Evolutionary conservation across 1,139 yeast genomes (phyloP), one percentile per base, ranked within the genome.

Genomic region (Candida mesenterica): DNA sequence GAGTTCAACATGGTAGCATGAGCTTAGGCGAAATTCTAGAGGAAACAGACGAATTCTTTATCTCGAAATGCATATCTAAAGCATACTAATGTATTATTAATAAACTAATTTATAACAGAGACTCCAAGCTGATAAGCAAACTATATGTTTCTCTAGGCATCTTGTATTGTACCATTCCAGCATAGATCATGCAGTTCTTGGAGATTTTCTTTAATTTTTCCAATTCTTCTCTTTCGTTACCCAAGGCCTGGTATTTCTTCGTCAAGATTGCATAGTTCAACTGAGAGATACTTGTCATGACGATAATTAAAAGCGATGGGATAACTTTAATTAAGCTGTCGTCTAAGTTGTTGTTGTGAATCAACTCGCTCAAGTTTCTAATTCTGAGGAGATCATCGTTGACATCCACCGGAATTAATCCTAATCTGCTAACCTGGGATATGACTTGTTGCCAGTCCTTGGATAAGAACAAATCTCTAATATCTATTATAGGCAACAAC

Each of bases 71-170:
- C 8, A 28, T 37, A 2, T 14, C 24, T 7, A 32, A 19, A 30
- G 12, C 10, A 16, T 6, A 3, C n/a, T 13, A 4, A 4, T 27
- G 10, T n/a, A 19, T 19, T 19, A 19, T 13, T 25, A 19, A 9
- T 19, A 6, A 6, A 19, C 28, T 25, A 19, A 9, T 19, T 19
- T 19, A 19, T 15, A 57, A 59, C 53, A 63, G 67, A 15, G 83
- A 74, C 55, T 88, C 96, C 42, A 89, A 66, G 45, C 75, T 77
- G 30, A 88, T 82, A 52, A 89, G 65, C 35, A 79, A 72, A 48
- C 88, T 77, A 57, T 87, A 89, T 0, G 89, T 82, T 52, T 90
- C 97, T 43, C 95, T 74, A 4, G 97, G 96, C 95, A 92, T 88
- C 55, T 86, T 81, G 61, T 87, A 90, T 61, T 89, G 96, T 27